phyloP scores from a whole-genome alignment of 805 yeast genomes.

The Ogataea haglerorum region DNA sequence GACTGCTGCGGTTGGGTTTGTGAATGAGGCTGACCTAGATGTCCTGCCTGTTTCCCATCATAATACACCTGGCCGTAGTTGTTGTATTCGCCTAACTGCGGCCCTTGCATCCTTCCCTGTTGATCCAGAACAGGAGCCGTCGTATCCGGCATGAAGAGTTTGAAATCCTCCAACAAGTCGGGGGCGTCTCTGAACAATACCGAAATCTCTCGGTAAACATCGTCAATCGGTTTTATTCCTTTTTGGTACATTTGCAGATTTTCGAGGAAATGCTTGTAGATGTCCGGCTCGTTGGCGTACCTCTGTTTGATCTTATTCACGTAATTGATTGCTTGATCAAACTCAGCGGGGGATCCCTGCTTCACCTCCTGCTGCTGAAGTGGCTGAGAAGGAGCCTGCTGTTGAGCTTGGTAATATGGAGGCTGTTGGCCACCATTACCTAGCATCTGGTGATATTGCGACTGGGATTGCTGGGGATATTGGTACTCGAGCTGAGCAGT shows the following conservation, averaged over 20 bases:
- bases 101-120: slow-evolving; percentile 21
- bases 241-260: slow-evolving; percentile 95
- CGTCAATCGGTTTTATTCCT: slow-evolving; percentile 92
- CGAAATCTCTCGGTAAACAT: slow-evolving; percentile 92
- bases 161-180: slow-evolving; percentile 89
- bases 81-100: slow-evolving; percentile 21
- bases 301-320: slow-evolving; percentile 95
- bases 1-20: slow-evolving; percentile 26
- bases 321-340: slow-evolving; percentile 94
- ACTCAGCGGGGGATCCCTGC: slow-evolving; percentile 75
- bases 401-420: slow-evolving; percentile 19
- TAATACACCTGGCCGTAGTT: slow-evolving; percentile 18
- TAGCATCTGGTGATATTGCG: slow-evolving; percentile 19
- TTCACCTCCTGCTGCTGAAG: slow-evolving; percentile 23
- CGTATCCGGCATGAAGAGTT: slow-evolving; percentile 89
- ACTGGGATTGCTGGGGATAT: slow-evolving; percentile 17
- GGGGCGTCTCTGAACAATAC: slow-evolving; percentile 88
- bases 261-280: slow-evolving; percentile 90
- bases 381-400: slow-evolving; percentile 20
- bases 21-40: slow-evolving; percentile 3
- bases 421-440: slow-evolving; percentile 14
- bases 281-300: slow-evolving; percentile 90
- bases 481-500: slow-evolving; percentile 20
- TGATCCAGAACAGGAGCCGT: slow-evolving; percentile 31
- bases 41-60: slow-evolving; percentile 15